A percentile compares a stretch with the other conserved stretches of the same genome.
phyloP scores from a whole-genome alignment of 163 green algal genomes.

The Scenedesmus sp. region DNA sequence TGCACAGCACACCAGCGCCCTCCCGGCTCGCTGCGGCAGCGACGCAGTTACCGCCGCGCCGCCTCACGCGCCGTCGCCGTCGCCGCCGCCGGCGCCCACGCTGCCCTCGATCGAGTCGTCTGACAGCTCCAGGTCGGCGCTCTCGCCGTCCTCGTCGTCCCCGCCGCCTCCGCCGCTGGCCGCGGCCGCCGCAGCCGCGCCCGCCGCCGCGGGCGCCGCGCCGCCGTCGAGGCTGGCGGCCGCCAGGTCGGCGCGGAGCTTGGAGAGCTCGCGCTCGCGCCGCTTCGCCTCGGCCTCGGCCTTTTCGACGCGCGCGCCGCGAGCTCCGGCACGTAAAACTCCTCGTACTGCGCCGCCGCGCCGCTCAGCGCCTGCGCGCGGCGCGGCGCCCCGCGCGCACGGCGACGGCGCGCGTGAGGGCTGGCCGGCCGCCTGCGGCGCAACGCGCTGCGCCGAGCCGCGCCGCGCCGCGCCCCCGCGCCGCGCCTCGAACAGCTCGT shows the following conservation, averaged over 20 bases:
- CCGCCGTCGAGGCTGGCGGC: neutral
- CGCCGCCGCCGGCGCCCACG: too few relatives aligned
- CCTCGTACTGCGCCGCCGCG: slow-evolving; percentile 77
- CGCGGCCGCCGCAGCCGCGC: neutral
- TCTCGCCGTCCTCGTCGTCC: slow-evolving; percentile 37
- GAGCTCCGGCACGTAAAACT: slow-evolving; percentile 78
- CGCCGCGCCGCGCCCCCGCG: neutral
- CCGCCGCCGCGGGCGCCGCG: neutral
- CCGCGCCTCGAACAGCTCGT: slow-evolving; percentile 78
- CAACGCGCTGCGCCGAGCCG: neutral
- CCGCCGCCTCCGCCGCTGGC: slow-evolving; percentile 1
- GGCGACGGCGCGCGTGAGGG: too few relatives aligned
- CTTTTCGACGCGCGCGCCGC: slow-evolving; percentile 50
- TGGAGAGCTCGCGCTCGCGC: slow-evolving; percentile 61
- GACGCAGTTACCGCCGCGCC: too few relatives aligned
- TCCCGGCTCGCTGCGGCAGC: too few relatives aligned
- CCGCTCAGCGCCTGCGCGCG: slow-evolving; percentile 61
- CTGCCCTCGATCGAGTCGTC: slow-evolving; percentile 46
- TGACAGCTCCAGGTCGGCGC: slow-evolving; percentile 40
- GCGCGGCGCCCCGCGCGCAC: neutral
- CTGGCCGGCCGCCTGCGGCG: neutral
- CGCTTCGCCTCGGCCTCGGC: slow-evolving; percentile 55
- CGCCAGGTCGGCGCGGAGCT: slow-evolving; percentile 61
- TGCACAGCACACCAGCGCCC: too few relatives aligned
- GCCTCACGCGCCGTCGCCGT: too few relatives aligned